Evolutionary conservation across 306 rosid species (phyloP).

Genomic region (Cucurbita pepo): DNA sequence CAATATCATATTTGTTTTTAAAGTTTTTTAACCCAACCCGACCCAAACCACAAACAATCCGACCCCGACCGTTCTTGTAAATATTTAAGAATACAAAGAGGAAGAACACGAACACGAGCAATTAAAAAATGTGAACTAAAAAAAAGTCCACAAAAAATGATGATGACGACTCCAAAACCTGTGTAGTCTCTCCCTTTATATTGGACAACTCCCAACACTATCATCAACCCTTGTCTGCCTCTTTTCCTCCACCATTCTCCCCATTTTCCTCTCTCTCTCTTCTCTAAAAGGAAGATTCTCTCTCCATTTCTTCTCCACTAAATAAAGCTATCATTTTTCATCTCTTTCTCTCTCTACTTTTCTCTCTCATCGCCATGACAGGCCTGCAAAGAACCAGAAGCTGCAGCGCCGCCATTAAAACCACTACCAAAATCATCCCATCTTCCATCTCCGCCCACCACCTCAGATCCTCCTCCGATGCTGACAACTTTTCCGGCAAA

Average conservation of each 20-base stretch:
- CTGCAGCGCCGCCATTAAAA: neutral
- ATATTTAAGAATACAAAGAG: neutral
- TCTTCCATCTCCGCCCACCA: neutral
- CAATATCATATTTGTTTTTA: too few relatives aligned
- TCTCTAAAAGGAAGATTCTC: neutral
- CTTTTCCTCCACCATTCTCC: conserved; percentile 11
- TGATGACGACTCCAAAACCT: conserved; percentile 29
- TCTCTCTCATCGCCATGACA: neutral
- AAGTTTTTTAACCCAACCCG: too few relatives aligned
- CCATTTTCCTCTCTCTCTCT: neutral
- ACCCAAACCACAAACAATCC: too few relatives aligned
- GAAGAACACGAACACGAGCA: neutral
- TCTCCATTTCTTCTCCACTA: neutral
- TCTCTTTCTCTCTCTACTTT: neutral
- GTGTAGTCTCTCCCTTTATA: conserved; percentile 55
- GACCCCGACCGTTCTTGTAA: too few relatives aligned
- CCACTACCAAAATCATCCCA: neutral
- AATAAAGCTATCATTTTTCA: neutral
- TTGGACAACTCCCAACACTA: conserved; percentile 15
- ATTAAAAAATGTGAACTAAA: neutral
- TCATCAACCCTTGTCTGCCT: conserved; percentile 46
- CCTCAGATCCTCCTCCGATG: neutral
- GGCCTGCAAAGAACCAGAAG: neutral
- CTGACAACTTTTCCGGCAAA: conserved; percentile 16
- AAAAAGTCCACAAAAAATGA: neutral